Base-by-base conservation (phyloP, 148 eudicot species). In the Vaccinium macrocarpon region DNA sequence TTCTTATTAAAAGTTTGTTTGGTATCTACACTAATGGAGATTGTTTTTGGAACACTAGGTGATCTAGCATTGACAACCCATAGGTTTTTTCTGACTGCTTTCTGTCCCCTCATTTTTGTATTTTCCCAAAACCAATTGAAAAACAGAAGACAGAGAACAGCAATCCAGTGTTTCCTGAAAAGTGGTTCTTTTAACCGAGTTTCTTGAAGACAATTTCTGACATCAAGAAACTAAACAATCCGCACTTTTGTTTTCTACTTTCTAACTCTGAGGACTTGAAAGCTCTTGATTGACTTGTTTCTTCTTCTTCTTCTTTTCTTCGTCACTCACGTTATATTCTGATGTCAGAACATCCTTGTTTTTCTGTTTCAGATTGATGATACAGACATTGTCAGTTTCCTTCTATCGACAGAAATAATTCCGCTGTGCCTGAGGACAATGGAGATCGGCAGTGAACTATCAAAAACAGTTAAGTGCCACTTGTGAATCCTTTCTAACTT, bases 391-490 rank as follows among this genome's bases (percentile, higher is more conserved):
- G 93, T 96, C 53, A 93, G 92, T 86, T 96, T 96, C 82, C 98
- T 96, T 86, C 97, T 96, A 16, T 92, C 97, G 53, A 96, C 99
- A 19, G 99, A 96, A 86, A 95, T 96, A 74, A 95, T 96, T 87
- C 99, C 99, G 5, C 83, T 96, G 87, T 96, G 99, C 89, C 90
- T 96, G 73, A 95, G 98, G 68, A 93, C 99, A 42, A 97, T 97
- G 99, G 99, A 97, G 89, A 91, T 97, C 93, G 99, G 99, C 38
- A 92, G 98, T 84, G 99, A 97, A 84, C 83, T 97, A 72, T 97
- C 99, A 52, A 97, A 97, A 90, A 97, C 99, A 73, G 99, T 96
- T 81, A 84, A 88, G 94, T 86, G 38, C 79, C 64, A 48, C 81
- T n/a, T 70, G 71, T 23, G 76, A 9, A 81, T 78, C 19, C 81